Percentiles rank a stretch among this genome's conserved stretches.
Evolutionary conservation across 805 yeast genomes (phyloP).

Genomic region (Kuraishia piskuri): DNA sequence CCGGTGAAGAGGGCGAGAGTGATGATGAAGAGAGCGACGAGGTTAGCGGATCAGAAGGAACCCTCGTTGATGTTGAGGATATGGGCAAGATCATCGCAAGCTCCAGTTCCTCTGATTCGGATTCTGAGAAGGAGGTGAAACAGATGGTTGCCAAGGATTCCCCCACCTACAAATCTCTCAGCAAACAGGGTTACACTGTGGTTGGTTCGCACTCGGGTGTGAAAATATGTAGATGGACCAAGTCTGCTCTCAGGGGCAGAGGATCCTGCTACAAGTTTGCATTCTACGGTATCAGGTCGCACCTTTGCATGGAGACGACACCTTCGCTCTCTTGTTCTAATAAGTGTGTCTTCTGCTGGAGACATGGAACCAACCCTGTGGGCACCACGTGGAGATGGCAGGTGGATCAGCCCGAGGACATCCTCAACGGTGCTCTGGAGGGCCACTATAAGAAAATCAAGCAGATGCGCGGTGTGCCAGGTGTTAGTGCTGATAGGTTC

Average conservation of each 20-base stretch:
- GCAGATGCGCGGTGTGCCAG: slow-evolving; percentile 94
- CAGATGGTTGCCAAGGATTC: slow-evolving; percentile 87
- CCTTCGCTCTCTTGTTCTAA: slow-evolving; percentile 91
- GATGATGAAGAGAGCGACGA: slow-evolving; percentile 15
- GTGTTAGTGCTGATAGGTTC: slow-evolving; percentile 82
- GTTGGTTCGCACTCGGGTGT: slow-evolving; percentile 95
- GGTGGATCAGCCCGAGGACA: slow-evolving; percentile 80
- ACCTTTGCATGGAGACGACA: slow-evolving; percentile 92
- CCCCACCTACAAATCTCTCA: slow-evolving; percentile 79
- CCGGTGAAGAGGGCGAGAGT: slow-evolving; percentile 14
- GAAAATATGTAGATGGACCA: slow-evolving; percentile 93
- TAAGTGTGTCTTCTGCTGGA: slow-evolving; percentile 95
- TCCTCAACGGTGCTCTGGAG: slow-evolving; percentile 73
- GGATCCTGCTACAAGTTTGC: slow-evolving; percentile 94
- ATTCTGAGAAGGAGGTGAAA: slow-evolving; percentile 32
- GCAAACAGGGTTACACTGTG: slow-evolving; percentile 89
- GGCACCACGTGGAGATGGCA: slow-evolving; percentile 97
- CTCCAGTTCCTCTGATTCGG: neutral
- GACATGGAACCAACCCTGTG: slow-evolving; percentile 95
- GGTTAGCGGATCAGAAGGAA: slow-evolving; percentile 23
- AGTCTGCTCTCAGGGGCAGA: slow-evolving; percentile 86
- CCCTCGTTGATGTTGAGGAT: slow-evolving; percentile 79
- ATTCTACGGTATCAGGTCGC: slow-evolving; percentile 83
- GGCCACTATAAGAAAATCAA: slow-evolving; percentile 91
- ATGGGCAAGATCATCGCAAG: slow-evolving; percentile 53